Conservation (phyloP, 371 early-diverging fungal species). For the Catenaria anguillulae region DNA sequence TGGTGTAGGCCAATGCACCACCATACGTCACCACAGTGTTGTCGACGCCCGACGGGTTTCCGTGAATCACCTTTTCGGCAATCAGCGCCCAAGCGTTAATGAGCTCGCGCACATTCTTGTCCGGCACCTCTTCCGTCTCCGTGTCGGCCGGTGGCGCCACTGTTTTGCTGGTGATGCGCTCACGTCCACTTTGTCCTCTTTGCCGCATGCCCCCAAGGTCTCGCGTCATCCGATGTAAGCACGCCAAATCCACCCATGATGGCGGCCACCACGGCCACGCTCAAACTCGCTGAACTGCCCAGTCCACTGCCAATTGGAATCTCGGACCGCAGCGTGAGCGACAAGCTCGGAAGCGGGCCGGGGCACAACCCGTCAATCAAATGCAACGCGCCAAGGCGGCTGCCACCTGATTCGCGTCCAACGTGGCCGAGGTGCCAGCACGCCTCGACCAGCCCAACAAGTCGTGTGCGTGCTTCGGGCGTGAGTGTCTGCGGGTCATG, state of each 20-base stretch:
- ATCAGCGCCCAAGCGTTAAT: slow-evolving; percentile 77
- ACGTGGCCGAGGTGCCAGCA: no score
- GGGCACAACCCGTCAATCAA: no score
- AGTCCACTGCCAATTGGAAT: slow-evolving; percentile 92
- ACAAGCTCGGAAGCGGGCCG: slow-evolving; percentile 21
- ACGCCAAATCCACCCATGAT: slow-evolving; percentile 26
- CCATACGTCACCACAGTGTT: slow-evolving; percentile 79
- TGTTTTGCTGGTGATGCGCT: neutral
- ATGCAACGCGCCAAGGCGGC: no score
- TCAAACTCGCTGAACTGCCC: slow-evolving; percentile 87
- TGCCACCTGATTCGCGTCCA: no score
- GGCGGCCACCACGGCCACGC: slow-evolving; percentile 60
- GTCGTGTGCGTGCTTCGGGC: no score
- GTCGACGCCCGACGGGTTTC: slow-evolving; percentile 90
- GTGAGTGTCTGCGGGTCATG: no score
- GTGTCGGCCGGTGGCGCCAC: no score
- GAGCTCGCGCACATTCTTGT: slow-evolving; percentile 16
- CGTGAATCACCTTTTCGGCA: slow-evolving; percentile 87
- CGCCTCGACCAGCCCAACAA: no score
- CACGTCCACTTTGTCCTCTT: slow-evolving; percentile 2
- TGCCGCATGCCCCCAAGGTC: neutral
- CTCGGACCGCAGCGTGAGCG: slow-evolving; percentile 47
- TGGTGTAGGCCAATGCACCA: slow-evolving; percentile 13
- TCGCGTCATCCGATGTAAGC: neutral
- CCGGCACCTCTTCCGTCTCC: slow-evolving; percentile 10